phyloP scores from a whole-genome alignment of 257 asterid genomes.

The Jasminum sambac region DNA sequence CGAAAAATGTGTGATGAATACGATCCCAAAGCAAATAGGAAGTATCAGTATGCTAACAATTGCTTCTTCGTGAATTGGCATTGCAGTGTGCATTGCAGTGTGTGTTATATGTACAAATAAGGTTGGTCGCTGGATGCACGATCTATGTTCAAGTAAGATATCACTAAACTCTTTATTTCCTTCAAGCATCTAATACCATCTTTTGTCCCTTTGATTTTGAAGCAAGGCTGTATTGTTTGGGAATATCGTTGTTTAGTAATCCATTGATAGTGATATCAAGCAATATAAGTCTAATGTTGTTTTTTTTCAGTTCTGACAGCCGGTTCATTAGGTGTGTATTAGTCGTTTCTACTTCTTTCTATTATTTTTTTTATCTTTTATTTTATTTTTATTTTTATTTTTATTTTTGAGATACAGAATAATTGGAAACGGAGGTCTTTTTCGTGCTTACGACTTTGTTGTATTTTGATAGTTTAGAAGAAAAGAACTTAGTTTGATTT shows the following conservation, averaged over 20 bases:
- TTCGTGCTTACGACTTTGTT: neutral
- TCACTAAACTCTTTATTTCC: slow-evolving; percentile 6
- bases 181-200: neutral
- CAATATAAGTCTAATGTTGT: slow-evolving; percentile 1
- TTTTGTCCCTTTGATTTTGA: slow-evolving; percentile 9
- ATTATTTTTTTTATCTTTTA: too few species aligned
- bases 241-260: neutral
- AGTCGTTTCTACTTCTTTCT: neutral
- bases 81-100: slow-evolving; percentile 50
- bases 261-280: neutral
- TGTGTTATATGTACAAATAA: slow-evolving; percentile 23
- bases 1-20: neutral
- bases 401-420: neutral
- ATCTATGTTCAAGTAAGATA: slow-evolving; percentile 84
- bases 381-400: neutral
- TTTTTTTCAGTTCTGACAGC: neutral
- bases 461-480: neutral
- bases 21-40: neutral
- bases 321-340: neutral
- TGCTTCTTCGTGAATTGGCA: slow-evolving; percentile 24
- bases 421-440: neutral
- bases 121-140: slow-evolving; percentile 43
- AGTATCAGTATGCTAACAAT: slow-evolving; percentile 19
- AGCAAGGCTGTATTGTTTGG: neutral
- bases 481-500: neutral